These are phyloP conservation scores for Eucalyptus cloeziana DNA, from an alignment of 345 rosid species.

Conservation along the genomic window DNA sequence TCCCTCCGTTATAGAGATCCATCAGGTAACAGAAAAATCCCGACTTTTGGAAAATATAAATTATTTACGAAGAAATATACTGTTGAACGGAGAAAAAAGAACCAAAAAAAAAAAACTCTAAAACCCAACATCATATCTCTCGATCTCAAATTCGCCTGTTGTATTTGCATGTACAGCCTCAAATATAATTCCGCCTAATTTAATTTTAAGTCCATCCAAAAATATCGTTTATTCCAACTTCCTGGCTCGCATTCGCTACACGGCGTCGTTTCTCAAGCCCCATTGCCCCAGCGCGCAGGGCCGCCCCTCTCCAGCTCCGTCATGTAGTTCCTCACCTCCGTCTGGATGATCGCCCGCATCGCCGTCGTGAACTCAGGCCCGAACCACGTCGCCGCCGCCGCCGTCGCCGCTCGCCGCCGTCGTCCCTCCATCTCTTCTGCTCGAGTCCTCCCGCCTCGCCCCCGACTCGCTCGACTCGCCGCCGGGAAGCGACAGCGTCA, in stretches of 20 bases:
- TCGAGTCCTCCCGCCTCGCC: background rate
- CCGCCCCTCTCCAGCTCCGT: conserved; percentile 11
- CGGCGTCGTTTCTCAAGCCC: background rate
- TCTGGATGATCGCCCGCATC: conserved; percentile 37
- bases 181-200: background rate
- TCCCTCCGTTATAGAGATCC: background rate
- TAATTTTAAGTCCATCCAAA: background rate
- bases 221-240: background rate
- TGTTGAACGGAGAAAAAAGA: background rate
- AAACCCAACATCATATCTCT: background rate
- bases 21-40: background rate
- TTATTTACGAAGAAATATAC: background rate
- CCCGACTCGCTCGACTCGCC: background rate
- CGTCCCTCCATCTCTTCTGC: background rate
- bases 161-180: background rate
- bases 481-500: conserved; percentile 31
- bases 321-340: conserved; percentile 41
- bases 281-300: background rate
- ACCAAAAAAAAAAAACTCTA: background rate
- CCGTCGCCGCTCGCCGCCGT: background rate
- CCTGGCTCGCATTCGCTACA: background rate
- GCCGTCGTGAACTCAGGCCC: conserved; percentile 20
- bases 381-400: conserved; percentile 4
- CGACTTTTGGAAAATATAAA: background rate
- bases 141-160: background rate